A percentile compares a stretch with the other conserved stretches of the same genome.
phyloP scores from a whole-genome alignment of 768 basidiomycete genomes.

The Hygrophorus russula region DNA sequence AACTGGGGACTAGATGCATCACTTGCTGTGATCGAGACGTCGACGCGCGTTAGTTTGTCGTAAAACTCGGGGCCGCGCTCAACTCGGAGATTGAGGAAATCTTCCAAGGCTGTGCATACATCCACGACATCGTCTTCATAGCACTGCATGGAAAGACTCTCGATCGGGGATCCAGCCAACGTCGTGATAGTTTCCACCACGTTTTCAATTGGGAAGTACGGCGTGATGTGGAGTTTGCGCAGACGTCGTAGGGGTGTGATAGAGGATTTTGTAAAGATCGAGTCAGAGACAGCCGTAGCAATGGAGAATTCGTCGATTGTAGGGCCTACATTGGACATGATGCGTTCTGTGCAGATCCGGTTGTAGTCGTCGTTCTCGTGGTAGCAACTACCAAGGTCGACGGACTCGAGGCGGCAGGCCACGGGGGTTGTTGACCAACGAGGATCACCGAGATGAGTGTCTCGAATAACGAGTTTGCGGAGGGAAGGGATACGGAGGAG shows the following conservation, averaged over 20 bases:
- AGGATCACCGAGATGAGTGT: slow-evolving; percentile 60
- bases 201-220: slow-evolving; percentile 50
- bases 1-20: slow-evolving; percentile 12
- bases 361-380: slow-evolving; percentile 44
- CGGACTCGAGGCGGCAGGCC: slow-evolving; percentile 39
- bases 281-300: slow-evolving; percentile 31
- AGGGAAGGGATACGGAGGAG: slow-evolving; percentile 56
- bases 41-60: slow-evolving; percentile 35
- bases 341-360: slow-evolving; percentile 43
- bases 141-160: slow-evolving; percentile 45
- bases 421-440: slow-evolving; percentile 44
- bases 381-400: slow-evolving; percentile 47
- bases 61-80: slow-evolving; percentile 39
- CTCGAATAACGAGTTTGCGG: slow-evolving; percentile 48
- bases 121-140: slow-evolving; percentile 57
- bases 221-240: slow-evolving; percentile 46
- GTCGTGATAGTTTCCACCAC: slow-evolving; percentile 49
- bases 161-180: slow-evolving; percentile 49
- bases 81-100: slow-evolving; percentile 42
- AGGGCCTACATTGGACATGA: slow-evolving; percentile 47
- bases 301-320: slow-evolving; percentile 47
- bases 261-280: slow-evolving; percentile 29
- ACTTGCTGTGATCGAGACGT: slow-evolving; percentile 33
- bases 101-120: slow-evolving; percentile 42
- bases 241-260: slow-evolving; percentile 38